Base-by-base conservation (phyloP, 768 basidiomycete genomes). In the Cubamyces lactineus region DNA sequence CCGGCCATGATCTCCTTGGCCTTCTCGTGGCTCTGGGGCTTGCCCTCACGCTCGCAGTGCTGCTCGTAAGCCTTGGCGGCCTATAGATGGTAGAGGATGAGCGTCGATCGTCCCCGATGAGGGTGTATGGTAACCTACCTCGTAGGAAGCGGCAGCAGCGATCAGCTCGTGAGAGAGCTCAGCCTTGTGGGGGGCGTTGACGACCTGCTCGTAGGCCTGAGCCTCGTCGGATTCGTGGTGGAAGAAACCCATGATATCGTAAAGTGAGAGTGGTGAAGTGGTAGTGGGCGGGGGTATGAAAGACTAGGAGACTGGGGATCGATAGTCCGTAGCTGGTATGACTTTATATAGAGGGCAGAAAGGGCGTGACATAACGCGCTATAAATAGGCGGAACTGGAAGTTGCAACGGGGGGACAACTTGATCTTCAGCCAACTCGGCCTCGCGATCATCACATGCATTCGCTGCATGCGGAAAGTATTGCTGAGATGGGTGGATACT, bases 21-120 rank as follows among this genome's bases (percentile, higher is more conserved):
- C 69, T 77, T 77, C 9, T 71, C 79, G 69, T 91, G 89, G 52
- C 28, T 71, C 16, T 62, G 68, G 3, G 83, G 79, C 66, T 80
- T 64, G 43, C 89, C 89, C 24, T 87, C 76, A 41, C 53, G 69
- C 40, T 57, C 77, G 28, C 67, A 50, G 73, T 91, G 89, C 0
- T 84, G 65, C 65, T 89, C 79, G 69, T 83, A 90, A 1, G 84
- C 81, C 70, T 87, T 89, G 49, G 80, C 80, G 59, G 88, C 88
- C 86, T 86, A 61, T 30, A 43, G n/a, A 23, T 16, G 28, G 23
- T 30, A 56, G 34, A 12, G 34, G 40, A 17, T 42, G 43, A 53
- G 21, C 21, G 50, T 45, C 24, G 48, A 49, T 49, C 15, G 5
- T 19, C 16, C 28, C 0, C 17, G 12, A 28, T 26, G 5, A 41